Evolutionary conservation across 1,139 yeast genomes (phyloP).

Genomic region (Lodderomyces margitis): DNA sequence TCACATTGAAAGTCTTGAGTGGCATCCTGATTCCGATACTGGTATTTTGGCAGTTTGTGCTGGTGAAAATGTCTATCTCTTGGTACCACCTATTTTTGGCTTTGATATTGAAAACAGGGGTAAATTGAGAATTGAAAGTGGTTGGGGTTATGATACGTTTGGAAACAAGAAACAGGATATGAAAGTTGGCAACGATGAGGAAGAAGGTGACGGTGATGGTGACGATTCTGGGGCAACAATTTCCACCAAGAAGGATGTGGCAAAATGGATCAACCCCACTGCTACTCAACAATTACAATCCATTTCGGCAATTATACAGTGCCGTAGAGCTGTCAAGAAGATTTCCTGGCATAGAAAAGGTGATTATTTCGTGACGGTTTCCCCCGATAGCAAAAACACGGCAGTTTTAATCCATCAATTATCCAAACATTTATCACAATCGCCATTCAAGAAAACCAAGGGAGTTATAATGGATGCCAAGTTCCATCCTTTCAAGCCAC

Average conservation of each 20-base stretch:
- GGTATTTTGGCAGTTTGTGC: constrained; percentile 83
- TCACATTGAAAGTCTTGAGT: constrained; percentile 75
- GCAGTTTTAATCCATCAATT: constrained; percentile 93
- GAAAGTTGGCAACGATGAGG: constrained; percentile 42
- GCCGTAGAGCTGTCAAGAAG: constrained; percentile 72
- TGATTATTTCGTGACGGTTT: constrained; percentile 90
- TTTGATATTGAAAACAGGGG: constrained; percentile 83
- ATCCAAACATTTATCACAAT: constrained; percentile 93
- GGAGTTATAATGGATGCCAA: constrained; percentile 95
- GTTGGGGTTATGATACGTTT: constrained; percentile 87
- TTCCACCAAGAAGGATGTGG: constrained; percentile 55
- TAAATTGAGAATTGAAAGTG: constrained; percentile 75
- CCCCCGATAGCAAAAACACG: constrained; percentile 86
- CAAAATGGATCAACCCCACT: constrained; percentile 86
- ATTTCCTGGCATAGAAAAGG: constrained; percentile 97
- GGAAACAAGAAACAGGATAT: constrained; percentile 53
- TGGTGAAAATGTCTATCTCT: constrained; percentile 74
- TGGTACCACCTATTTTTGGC: constrained; percentile 90
- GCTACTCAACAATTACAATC: constrained; percentile 62
- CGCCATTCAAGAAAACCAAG: constrained; percentile 90
- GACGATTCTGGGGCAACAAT: constrained; percentile 27
- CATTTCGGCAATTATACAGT: constrained; percentile 67
- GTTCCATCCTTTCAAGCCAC: constrained; percentile 96
- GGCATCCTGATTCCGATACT: constrained; percentile 80
- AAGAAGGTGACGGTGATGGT: constrained; percentile 27